A percentile compares a stretch with the other conserved stretches of the same genome.
Conservation (phyloP, 2,329 filamentous ascomycete genomes). For the Neobulgaria alba region DNA sequence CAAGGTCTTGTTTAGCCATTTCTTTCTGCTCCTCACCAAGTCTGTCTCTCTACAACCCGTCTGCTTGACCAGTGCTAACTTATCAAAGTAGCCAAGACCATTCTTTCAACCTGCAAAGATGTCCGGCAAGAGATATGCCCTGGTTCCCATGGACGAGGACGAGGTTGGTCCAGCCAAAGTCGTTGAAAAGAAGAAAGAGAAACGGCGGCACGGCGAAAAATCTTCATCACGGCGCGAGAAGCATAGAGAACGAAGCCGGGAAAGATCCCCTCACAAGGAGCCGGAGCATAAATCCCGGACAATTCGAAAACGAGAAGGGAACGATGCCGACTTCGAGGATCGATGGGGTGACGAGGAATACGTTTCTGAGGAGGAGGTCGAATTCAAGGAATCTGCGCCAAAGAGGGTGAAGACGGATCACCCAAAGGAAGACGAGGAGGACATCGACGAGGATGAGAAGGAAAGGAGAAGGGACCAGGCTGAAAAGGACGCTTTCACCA, state of each 20-base stretch:
- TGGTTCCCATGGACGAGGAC: constrained; percentile 58
- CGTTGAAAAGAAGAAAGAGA: constrained; percentile 39
- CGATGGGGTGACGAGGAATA: constrained; percentile 75
- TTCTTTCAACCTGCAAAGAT: constrained; percentile 5
- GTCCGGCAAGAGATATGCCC: constrained; percentile 54
- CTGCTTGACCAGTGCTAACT: background rate
- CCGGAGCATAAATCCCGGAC: constrained; percentile 38
- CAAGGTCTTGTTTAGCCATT: background rate
- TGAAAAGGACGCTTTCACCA: constrained; percentile 75
- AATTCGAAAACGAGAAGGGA: constrained; percentile 38
- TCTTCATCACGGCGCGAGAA: constrained; percentile 28
- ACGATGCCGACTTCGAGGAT: constrained; percentile 61
- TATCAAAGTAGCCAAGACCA: background rate
- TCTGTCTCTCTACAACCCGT: background rate
- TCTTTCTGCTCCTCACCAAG: background rate
- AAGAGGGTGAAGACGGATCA: constrained; percentile 62
- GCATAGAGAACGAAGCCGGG: constrained; percentile 30
- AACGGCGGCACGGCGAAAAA: constrained; percentile 30
- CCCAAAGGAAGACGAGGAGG: constrained; percentile 36
- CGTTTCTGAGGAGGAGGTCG: constrained; percentile 41
- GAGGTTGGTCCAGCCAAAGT: constrained; percentile 48
- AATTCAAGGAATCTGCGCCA: constrained; percentile 59
- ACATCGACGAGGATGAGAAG: constrained; percentile 54
- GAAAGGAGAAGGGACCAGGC: constrained; percentile 58
- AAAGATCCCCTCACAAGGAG: constrained; percentile 32